Percentiles rank a stretch among this genome's conserved stretches.
These are phyloP conservation scores for Aspergillus intermedius DNA, from an alignment of 2,329 filamentous ascomycete genomes.

Conservation along the genomic window DNA sequence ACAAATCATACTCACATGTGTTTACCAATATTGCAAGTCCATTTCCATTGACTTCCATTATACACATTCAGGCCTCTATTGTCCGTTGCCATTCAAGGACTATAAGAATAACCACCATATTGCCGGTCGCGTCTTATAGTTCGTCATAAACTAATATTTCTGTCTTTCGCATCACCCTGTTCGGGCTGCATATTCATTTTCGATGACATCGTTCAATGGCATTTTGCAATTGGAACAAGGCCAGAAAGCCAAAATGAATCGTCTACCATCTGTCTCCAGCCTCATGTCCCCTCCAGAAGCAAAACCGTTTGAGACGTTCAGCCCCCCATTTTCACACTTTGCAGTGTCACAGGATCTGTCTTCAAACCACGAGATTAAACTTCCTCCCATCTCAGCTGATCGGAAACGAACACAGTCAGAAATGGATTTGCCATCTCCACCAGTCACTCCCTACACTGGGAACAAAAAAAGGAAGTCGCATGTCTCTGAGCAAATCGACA, in stretches of 20 bases:
- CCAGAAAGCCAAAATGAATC: constrained; percentile 33
- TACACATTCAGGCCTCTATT: constrained; percentile 14
- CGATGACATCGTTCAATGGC: constrained; percentile 23
- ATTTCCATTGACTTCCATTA: constrained; percentile 25
- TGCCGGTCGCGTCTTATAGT: not conserved
- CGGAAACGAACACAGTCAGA: constrained; percentile 38
- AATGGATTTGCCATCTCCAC: constrained; percentile 41
- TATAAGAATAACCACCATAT: not conserved
- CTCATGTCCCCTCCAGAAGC: constrained; percentile 42
- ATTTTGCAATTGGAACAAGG: constrained; percentile 15
- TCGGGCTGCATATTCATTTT: constrained; percentile 1
- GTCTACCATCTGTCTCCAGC: constrained; percentile 37
- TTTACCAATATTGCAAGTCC: constrained; percentile 11
- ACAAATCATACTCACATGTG: constrained; percentile 23
- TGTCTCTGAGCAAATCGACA: constrained; percentile 27
- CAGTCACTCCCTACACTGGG: constrained; percentile 39
- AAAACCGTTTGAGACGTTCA: constrained; percentile 47
- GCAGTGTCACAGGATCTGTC: constrained; percentile 22
- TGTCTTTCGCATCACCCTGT: not conserved
- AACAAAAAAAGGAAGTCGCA: constrained; percentile 34
- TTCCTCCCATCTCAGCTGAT: constrained; percentile 37
- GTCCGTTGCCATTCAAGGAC: constrained; percentile 9
- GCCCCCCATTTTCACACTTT: constrained; percentile 23
- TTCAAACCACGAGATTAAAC: constrained; percentile 26
- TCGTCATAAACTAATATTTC: not conserved